A percentile compares a stretch with the other conserved stretches of the same genome.
Conservation (phyloP, 1,139 yeast genomes). For the Saccharomyces hybrid region DNA sequence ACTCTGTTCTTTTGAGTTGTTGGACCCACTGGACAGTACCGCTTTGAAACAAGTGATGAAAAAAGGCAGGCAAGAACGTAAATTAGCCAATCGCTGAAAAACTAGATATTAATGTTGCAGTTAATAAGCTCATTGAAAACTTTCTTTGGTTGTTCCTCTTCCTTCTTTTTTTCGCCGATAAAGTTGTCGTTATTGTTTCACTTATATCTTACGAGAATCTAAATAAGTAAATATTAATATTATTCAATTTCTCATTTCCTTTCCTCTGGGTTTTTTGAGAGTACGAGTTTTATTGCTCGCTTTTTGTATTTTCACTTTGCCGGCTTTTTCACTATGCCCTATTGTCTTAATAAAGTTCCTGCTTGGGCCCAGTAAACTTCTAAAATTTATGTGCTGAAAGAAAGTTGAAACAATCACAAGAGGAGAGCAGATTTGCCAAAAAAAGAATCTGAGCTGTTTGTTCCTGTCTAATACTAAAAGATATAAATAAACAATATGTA, state of each 20-base stretch:
- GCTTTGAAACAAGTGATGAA: constrained; percentile 86
- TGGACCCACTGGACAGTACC: constrained; percentile 82
- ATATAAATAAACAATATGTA: constrained; percentile 8
- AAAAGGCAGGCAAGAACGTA: constrained; percentile 65
- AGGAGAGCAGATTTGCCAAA: constrained; percentile 3
- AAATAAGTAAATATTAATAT: not conserved
- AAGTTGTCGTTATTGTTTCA: not conserved
- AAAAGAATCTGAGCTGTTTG: constrained; percentile 22
- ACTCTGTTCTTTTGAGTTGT: constrained; percentile 75
- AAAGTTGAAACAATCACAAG: not conserved
- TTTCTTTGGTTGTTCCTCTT: constrained; percentile 5
- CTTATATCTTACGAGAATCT: not conserved
- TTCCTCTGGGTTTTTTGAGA: not conserved
- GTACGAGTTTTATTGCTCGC: not conserved
- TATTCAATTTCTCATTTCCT: not conserved
- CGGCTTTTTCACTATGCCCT: not conserved
- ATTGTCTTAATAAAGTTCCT: not conserved
- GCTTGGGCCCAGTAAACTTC: not conserved
- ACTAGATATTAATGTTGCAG: not conserved
- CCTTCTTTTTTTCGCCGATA: not conserved
- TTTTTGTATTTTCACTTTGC: not conserved
- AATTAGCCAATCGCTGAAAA: constrained; percentile 37
- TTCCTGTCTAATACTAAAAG: not conserved
- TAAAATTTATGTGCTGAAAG: not conserved
- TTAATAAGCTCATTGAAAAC: constrained; percentile 5